phyloP scores from a whole-genome alignment of 768 basidiomycete species.

The Kwoniella europaea region DNA sequence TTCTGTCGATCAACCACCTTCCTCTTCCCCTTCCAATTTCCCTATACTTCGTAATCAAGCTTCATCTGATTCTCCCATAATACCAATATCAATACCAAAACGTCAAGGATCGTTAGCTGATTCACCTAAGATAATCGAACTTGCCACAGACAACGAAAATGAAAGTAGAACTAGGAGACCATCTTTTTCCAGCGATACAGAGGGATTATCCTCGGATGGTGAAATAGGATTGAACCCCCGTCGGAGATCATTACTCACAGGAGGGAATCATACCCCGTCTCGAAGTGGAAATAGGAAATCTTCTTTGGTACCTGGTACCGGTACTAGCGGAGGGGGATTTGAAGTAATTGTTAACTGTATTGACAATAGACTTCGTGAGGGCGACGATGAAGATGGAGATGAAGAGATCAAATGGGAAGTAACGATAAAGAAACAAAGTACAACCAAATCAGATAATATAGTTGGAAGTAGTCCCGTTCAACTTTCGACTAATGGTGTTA shows the following conservation, averaged over 20 bases:
- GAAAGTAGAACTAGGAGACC: background rate
- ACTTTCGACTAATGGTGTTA: slow-evolving; percentile 8
- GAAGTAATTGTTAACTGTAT: slow-evolving; percentile 34
- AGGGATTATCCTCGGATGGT: slow-evolving; percentile 18
- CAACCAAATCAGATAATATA: no score
- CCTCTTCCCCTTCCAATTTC: background rate
- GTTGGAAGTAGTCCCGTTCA: slow-evolving; percentile 23
- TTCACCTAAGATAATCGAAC: slow-evolving; percentile 8
- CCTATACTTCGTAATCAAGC: background rate
- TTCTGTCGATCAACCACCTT: slow-evolving; percentile 5
- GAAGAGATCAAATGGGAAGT: slow-evolving; percentile 68
- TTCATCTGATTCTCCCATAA: background rate
- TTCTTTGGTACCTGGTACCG: background rate
- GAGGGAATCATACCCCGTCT: slow-evolving; percentile 10
- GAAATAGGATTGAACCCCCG: slow-evolving; percentile 16
- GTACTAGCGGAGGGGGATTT: slow-evolving; percentile 15
- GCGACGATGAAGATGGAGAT: background rate
- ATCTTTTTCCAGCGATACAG: slow-evolving; percentile 20
- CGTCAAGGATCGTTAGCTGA: slow-evolving; percentile 16
- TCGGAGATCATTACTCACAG: slow-evolving; percentile 7
- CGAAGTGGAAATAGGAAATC: background rate
- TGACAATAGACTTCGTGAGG: slow-evolving; percentile 5
- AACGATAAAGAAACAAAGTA: slow-evolving; percentile 57
- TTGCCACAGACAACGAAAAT: no score
- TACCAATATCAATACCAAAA: slow-evolving; percentile 6